Conservation (phyloP, 192 early-diverging fungal genomes). For the Funneliformis mosseae region DNA sequence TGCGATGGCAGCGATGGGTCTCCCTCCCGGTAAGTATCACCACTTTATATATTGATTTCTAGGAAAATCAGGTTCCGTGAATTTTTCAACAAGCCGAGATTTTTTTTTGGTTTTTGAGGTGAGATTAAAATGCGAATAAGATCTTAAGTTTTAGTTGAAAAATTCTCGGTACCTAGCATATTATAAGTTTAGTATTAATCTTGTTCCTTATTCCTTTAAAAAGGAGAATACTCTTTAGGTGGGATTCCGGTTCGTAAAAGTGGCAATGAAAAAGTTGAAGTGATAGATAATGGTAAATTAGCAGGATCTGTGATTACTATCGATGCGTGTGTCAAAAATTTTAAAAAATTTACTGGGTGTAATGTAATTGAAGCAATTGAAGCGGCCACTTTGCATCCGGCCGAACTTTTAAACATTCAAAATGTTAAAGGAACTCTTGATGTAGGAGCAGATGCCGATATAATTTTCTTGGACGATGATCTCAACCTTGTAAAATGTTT, state of each 20-base stretch:
- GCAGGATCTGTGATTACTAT: conserved; percentile 72
- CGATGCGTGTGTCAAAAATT: conserved; percentile 76
- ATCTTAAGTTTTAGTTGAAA: too few relatives aligned
- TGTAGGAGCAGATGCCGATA: conserved; percentile 75
- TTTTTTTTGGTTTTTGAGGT: too few relatives aligned
- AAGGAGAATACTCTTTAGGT: conserved; percentile 63
- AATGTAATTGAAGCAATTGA: conserved; percentile 78
- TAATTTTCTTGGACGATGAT: conserved; percentile 71
- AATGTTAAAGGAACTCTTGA: conserved; percentile 72
- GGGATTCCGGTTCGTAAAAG: conserved; percentile 66
- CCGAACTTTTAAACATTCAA: conserved; percentile 71
- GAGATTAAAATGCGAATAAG: too few relatives aligned
- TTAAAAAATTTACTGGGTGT: conserved; percentile 75
- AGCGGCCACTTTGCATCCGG: conserved; percentile 78
- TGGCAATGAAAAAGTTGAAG: conserved; percentile 64
- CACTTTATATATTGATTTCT: too few relatives aligned
- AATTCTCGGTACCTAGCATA: too few relatives aligned
- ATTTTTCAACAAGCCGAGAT: too few relatives aligned
- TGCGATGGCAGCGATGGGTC: conserved; percentile 75
- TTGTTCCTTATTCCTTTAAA: too few relatives aligned
- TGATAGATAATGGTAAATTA: conserved; percentile 74
- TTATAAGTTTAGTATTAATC: too few relatives aligned
- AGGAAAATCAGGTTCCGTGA: too few relatives aligned
- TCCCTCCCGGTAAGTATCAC: conserved; percentile 54
- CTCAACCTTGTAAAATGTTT: conserved; percentile 70